Base-by-base conservation (phyloP, 1,139 yeast species). In the Hyphopichia wangnamkhiaoensis region DNA sequence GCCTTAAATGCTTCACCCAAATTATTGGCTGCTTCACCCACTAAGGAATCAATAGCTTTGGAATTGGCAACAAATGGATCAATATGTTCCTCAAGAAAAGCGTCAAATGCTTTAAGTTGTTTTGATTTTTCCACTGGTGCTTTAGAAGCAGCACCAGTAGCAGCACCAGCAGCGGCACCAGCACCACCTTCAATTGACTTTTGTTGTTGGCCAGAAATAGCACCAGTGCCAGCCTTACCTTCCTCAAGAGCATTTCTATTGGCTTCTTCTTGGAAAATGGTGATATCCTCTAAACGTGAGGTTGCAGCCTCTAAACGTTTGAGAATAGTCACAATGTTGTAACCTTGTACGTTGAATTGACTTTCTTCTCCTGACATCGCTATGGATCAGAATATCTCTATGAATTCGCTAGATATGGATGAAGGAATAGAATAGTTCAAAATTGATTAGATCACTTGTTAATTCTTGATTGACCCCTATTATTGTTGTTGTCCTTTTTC, bases 241-340 rank as follows among this genome's bases (percentile, higher is more conserved):
- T 32, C 15, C 18, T 19, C 34, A 9, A 12, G 12, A 9, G 28
- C 10, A 24, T 10, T 25, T 23, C 12, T 51, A 38, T 52, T 52
- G 26, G 61, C 56, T 35, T 77, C 83, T 47, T 84, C 87, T 58
- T 87, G 96, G 58, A 78, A 83, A 42, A 86, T 77, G 18, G 95
- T 86, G 41, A 90, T 81, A 61, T 90, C 96, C 56, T 90, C 97
- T 54, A 90, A 79, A 38, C 97, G 79, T 12, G 96, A 84, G 12
- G 97, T 89, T 30, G 97, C 97, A 14, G 95, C 93, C 63, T 90
- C 97, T 53, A 90, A 76, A 48, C 96, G 68, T 56, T 88, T 88
- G 65, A 88, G 77, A 42, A 88, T 75, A 43, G 94, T 88, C 34
- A 85, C 87, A 45, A 88, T 74, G 59, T 86, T 88, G 68, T 84